Base-by-base conservation (phyloP, 2,329 filamentous ascomycete genomes). In the Fusarium goolgardi region DNA sequence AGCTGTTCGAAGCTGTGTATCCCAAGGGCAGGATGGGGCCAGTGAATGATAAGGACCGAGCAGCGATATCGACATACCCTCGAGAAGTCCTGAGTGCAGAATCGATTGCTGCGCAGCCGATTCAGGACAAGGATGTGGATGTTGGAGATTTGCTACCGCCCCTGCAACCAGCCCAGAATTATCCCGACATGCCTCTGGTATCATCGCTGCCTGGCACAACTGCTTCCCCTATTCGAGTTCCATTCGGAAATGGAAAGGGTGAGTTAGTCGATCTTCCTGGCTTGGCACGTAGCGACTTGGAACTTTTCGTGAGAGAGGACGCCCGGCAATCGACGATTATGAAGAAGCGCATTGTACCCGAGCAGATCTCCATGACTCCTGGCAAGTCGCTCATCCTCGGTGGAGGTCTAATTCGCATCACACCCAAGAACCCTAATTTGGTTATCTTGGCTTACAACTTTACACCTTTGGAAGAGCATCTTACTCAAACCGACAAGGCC, bases 261-360 rank as follows among this genome's bases (percentile, higher is more conserved):
- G 96, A 99, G 78, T 84, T 99, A 34, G 93, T 99, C 72, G 96
- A 99, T 76, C 84, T 99, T 16, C 96, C 96, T 0, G 96, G 96
- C 1, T 82, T 99, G 34, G 86, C 90, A 11, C 89, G 96, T 45
- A 90, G 88, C 27, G 86, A 89, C 18, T 82, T 98, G 9, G 90
- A 93, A 47, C 79, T 87, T 1, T 89, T 91, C 75, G 90, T 97
- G 47, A 81, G 85, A 40, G 85, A 90, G 40, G 83, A 90, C 63
- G 81, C 91, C 72, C 89, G 88, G 40, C 78, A 84, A 13, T 86
- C 88, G 8, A 82, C 97, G 20, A 85, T 97, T 59, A 96, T 99
- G 94, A 90, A 87, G 62, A 84, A 85, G 34, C 90, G 94, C 34
- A 82, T 94, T 55, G 86, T 88, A 3, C 92, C 95, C 0, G 85